Base-by-base conservation (phyloP, 345 rosid genomes). In the Aquilaria malaccensis region DNA sequence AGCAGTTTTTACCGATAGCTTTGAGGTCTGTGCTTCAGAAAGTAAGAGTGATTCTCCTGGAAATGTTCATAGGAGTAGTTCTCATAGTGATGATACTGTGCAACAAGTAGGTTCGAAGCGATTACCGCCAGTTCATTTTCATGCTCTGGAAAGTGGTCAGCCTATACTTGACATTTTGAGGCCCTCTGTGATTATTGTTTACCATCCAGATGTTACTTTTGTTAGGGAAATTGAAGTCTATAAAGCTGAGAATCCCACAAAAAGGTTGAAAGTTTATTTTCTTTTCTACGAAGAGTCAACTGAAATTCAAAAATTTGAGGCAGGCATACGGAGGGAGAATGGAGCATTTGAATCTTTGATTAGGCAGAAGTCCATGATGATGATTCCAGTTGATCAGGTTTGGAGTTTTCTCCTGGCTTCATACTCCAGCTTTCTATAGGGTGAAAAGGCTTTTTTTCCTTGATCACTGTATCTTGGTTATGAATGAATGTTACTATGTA, bases 331-430 rank as follows among this genome's bases (percentile, higher is more conserved):
- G 32, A 83, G 87, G 68, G 97, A 94, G 74, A 88, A 94, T 76
- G 85, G 86, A 64, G 97, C 99, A 11, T 94, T 90, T 77, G 99
- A 94, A 72, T 86, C 99, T 51, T 68, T 94, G 79, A 90, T 94
- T 76, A 77, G 97, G 75, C 99, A 87, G 81, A 94, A 94, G 69
- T 88, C 99, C 29, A 10, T 80, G 81, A 94, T 94, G 99, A 86
- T 90, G 85, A 90, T 94, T 70, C 95, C 97, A 52, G 89, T 94
- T 33, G 84, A 94, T 76, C 97, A 90, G 95, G 96, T 90, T 65
- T 63, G 65, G 12, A 37, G 60, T 55, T 63, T 64, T 63, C 57
- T 22, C 32, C 30, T 6, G 31, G 37, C 6, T 55, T 55, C 58
- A 30, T 30, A 9, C 4, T 9, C 9, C 7, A 3, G 43, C 7